These are phyloP conservation scores for Fraxinus greggii DNA, from an alignment of 305 asterid genomes.

Conservation along the genomic window DNA sequence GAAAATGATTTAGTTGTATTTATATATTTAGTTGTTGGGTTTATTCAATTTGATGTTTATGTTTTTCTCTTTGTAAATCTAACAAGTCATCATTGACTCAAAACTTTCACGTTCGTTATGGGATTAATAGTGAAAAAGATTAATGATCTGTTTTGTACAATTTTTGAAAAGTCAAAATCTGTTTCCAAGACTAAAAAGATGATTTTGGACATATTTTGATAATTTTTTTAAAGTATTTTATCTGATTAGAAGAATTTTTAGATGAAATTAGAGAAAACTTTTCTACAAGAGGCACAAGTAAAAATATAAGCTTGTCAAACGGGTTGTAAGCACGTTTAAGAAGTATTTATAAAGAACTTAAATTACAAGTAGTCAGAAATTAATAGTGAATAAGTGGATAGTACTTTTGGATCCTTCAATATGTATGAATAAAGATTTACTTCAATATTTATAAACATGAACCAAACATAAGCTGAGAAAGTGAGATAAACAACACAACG, in stretches of 20 bases:
- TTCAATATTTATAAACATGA: not conserved
- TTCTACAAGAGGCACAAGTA: not conserved
- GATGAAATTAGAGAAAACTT: too few species aligned
- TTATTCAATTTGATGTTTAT: not conserved
- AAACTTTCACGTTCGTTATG: not conserved
- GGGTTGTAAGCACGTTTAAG: not conserved
- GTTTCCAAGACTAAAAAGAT: too few species aligned
- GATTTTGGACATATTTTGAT: too few species aligned
- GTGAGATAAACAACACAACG: not conserved
- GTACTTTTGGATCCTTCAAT: not conserved
- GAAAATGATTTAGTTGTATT: not conserved
- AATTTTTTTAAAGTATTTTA: too few species aligned
- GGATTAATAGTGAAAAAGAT: not conserved
- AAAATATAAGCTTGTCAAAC: not conserved
- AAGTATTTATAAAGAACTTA: too few species aligned
- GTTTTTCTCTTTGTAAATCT: not conserved
- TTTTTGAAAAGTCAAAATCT: too few species aligned
- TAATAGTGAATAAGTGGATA: too few species aligned
- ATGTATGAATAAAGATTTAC: too few species aligned
- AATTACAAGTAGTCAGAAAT: not conserved
- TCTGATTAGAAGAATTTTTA: not conserved
- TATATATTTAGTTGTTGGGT: not conserved
- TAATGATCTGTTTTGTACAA: too few species aligned
- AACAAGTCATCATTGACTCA: not conserved
- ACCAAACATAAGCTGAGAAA: not conserved